Evolutionary conservation across 352 stramenopile species (phyloP).

Genomic region (Pelagophyceae sp.): DNA sequence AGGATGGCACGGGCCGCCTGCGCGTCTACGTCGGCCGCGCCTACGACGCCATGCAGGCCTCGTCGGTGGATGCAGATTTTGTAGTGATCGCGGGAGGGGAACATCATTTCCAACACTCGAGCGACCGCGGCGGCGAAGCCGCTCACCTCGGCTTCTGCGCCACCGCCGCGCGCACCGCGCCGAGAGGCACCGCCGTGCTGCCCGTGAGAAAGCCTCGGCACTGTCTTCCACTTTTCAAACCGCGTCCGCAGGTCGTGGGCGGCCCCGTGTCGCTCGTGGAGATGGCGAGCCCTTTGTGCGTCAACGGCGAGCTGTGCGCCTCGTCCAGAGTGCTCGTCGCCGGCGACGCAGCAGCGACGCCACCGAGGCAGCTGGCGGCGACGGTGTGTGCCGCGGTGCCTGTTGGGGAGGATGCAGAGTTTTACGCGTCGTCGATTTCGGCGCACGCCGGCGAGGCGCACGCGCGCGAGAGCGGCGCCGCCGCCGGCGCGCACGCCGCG

Average conservation of each 20-base stretch:
- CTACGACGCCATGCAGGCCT: neutral
- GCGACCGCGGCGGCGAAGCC: neutral
- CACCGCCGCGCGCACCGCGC: neutral
- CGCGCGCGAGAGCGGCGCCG: neutral
- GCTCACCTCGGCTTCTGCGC: neutral
- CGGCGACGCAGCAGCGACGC: constrained; percentile 10
- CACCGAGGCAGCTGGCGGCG: neutral
- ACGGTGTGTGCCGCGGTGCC: neutral
- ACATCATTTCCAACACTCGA: neutral
- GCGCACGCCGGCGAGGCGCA: neutral
- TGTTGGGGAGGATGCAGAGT: neutral
- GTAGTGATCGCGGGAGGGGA: neutral
- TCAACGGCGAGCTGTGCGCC: constrained; percentile 2
- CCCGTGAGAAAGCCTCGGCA: neutral
- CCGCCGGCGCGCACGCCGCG: neutral
- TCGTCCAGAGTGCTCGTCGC: neutral
- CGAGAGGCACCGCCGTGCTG: neutral
- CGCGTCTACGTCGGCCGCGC: neutral
- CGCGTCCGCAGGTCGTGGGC: too few relatives aligned
- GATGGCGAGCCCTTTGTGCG: neutral
- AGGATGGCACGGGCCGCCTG: too few relatives aligned
- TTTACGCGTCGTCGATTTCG: neutral
- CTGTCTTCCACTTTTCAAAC: too few relatives aligned
- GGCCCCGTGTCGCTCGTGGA: neutral
- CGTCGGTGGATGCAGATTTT: neutral